Conservation (phyloP, 139 green algal genomes). For the Picocystis salinarum region DNA sequence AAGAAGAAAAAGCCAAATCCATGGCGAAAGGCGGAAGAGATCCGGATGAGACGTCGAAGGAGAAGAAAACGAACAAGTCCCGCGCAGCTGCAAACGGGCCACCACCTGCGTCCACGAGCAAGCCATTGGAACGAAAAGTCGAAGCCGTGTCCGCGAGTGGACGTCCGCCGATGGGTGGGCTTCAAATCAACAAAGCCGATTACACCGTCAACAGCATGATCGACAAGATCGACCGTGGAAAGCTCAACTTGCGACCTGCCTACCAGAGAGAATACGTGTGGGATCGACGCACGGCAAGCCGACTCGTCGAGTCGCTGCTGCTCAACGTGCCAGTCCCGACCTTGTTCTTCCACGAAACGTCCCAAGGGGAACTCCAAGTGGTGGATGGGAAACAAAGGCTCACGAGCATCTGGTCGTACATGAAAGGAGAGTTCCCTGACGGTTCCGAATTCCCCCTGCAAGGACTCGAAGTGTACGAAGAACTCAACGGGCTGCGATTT, state of each 20-base stretch:
- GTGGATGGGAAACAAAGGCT: conserved; percentile 20
- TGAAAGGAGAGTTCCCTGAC: conserved; percentile 12
- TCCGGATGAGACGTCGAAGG: too few relatives aligned
- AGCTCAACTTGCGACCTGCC: conserved; percentile 9
- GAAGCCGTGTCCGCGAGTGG: too few relatives aligned
- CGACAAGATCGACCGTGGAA: conserved; percentile 12
- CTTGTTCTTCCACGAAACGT: conserved; percentile 17
- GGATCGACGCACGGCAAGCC: conserved; percentile 8
- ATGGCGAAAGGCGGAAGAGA: too few relatives aligned
- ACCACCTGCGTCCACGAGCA: too few relatives aligned
- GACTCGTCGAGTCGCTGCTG: conserved; percentile 14
- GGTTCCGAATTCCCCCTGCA: conserved; percentile 11
- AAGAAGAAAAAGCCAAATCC: too few relatives aligned
- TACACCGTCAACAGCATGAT: conserved; percentile 12
- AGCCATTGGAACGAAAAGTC: too few relatives aligned
- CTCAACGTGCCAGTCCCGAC: conserved; percentile 18
- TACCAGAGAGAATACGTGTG: conserved; percentile 17
- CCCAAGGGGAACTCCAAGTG: conserved; percentile 8
- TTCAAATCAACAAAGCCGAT: conserved; percentile 9
- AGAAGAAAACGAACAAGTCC: too few relatives aligned
- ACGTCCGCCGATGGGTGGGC: too few relatives aligned
- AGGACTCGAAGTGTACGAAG: conserved; percentile 9
- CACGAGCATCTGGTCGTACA: conserved; percentile 16
- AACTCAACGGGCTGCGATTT: conserved; percentile 12
- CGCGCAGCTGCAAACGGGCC: too few relatives aligned